Percentiles rank a stretch among this genome's conserved stretches.
Evolutionary conservation across 495 filamentous ascomycete genomes (phyloP).

Genomic region (Aspergillus sparsus): DNA sequence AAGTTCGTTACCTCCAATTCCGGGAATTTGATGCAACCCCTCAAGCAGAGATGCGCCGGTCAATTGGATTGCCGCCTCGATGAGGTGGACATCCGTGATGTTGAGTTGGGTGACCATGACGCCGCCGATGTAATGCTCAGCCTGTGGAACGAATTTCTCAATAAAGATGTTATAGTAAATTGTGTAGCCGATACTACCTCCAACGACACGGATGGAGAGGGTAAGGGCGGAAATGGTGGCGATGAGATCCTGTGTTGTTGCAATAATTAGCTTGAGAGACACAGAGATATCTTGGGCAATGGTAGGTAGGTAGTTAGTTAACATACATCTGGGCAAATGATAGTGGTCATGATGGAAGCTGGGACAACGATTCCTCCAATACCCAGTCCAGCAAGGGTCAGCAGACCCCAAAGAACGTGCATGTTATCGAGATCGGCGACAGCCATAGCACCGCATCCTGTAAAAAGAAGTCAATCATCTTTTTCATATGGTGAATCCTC

Average conservation of each 20-base stretch:
- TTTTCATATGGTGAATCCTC: too few relatives aligned
- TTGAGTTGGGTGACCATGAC: slow-evolving; percentile 53
- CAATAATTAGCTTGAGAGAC: slow-evolving; percentile 9
- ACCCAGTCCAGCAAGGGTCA: slow-evolving; percentile 65
- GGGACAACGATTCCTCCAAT: slow-evolving; percentile 76
- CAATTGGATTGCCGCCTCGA: slow-evolving; percentile 53
- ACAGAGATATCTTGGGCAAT: neutral
- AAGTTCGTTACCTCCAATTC: slow-evolving; percentile 54
- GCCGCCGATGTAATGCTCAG: slow-evolving; percentile 53
- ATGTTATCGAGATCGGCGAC: slow-evolving; percentile 60
- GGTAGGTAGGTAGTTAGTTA: neutral
- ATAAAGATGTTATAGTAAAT: slow-evolving; percentile 78
- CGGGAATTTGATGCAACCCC: slow-evolving; percentile 55
- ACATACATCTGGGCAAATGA: slow-evolving; percentile 65
- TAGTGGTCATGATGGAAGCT: slow-evolving; percentile 69
- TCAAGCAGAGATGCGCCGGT: slow-evolving; percentile 58
- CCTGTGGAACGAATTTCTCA: slow-evolving; percentile 59
- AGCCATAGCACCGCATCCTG: slow-evolving; percentile 63
- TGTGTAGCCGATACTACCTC: slow-evolving; percentile 69
- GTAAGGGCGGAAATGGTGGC: slow-evolving; percentile 75
- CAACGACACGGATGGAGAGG: slow-evolving; percentile 69
- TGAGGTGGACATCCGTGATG: slow-evolving; percentile 50
- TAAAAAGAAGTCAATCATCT: neutral
- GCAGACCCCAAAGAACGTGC: slow-evolving; percentile 58
- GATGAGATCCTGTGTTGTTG: slow-evolving; percentile 59